Evolutionary conservation across 1,284 basidiomycete genomes (phyloP), one percentile per base, ranked within the genome.

Genomic region (Ustilago cynodontis): DNA sequence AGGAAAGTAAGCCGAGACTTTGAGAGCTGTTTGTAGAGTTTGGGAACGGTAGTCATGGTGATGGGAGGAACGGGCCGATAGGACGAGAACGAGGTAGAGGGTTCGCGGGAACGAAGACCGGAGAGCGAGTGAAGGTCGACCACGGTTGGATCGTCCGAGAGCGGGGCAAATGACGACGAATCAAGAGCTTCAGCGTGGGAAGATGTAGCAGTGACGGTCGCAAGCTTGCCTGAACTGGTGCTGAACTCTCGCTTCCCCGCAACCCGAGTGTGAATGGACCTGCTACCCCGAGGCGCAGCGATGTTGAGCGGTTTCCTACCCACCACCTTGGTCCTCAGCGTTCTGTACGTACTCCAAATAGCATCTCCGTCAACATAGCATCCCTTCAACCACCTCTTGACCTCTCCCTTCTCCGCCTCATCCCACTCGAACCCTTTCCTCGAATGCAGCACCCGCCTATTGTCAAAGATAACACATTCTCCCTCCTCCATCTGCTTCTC

Each of bases 381-480:
- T 0, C 81, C 82, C 60, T 94, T 94, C 72, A 95, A 86, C 94
- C 93, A 76, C 80, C 79, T 60, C 78, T 82, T 22, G 79, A 83
- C 33, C 77, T 85, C 58, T 71, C 83, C 65, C 18, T 43, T 64
- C 49, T 78, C 70, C 45, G 74, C 80, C 60, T 91, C 89, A 43
- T 87, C 83, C 65, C 86, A 82, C 51, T 86, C 82, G 85, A 98
- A 99, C 2, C 91, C 92, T 1, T 91, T 93, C 11, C 96, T 88
- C 0, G 93, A 93, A 84, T 99, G 96, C 65, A 98, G 86, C 2
- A 97, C 91, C n/a, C 96, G 88, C 24, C 95, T 88, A 82, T 98
- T 99, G 86, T 98, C 95, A 80, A 99, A 99, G 14, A 96, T 78
- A 35, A 94, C 94, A 20, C 92, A 91, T 77, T 98, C 94, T 49